Evolutionary conservation across 306 rosid species (phyloP), one percentile per base, ranked within the genome.

Genomic region (Chamaecrista fasciculata): DNA sequence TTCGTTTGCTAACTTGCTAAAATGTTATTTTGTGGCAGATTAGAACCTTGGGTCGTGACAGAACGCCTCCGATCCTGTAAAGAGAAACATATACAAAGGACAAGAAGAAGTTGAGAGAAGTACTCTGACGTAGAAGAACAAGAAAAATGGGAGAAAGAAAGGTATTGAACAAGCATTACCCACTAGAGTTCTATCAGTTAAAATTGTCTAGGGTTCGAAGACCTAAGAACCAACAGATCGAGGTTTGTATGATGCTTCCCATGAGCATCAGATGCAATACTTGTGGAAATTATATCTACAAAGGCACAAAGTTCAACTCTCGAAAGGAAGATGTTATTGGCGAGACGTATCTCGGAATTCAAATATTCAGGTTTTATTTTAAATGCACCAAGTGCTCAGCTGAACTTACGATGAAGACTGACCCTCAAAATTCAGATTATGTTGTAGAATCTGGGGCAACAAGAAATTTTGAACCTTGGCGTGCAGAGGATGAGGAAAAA

Each of bases 381-480:
- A 93, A 93, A 79, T 61, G 98, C 63, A 93, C 98, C 28, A 79
- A 62, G 67, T 93, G 98, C 78, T 90, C 96, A 0, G 96, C 98
- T 1, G 98, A 93, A 78, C 83, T 92, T 5, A 51, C 96, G 2
- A 92, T 90, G 69, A 92, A 90, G 84, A 92, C 96, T 0, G 98
- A n/a, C n/a, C n/a, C n/a, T n/a, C n/a, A n/a, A n/a, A n/a, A n/a
- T n/a, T n/a, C n/a, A n/a, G n/a, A n/a, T n/a, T n/a, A n/a, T n/a
- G n/a, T n/a, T n/a, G n/a, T n/a, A n/a, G n/a, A n/a, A n/a, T n/a
- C n/a, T n/a, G n/a, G n/a, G n/a, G n/a, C n/a, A n/a, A n/a, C n/a
- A n/a, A n/a, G n/a, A n/a, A n/a, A n/a, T n/a, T n/a, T n/a, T n/a
- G n/a, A n/a, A n/a, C n/a, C n/a, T n/a, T n/a, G n/a, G n/a, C n/a